phyloP scores from a whole-genome alignment of 495 filamentous ascomycete species.

The Podospora pseudoanserina region DNA sequence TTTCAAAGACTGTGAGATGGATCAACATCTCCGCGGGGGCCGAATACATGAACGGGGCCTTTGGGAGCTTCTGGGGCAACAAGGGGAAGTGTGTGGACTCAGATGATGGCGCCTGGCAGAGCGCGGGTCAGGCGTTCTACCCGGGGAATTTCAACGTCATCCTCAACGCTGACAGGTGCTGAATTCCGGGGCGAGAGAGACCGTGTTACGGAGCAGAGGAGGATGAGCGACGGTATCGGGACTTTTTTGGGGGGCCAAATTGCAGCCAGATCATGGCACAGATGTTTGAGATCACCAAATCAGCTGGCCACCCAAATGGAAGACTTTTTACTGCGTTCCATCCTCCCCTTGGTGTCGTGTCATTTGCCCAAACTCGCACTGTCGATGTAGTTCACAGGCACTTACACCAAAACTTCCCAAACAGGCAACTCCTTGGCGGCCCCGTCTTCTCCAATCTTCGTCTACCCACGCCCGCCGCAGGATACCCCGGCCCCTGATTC shows the following conservation, averaged over 20 bases:
- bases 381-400: neutral
- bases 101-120: neutral
- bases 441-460: neutral
- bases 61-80: too few species aligned
- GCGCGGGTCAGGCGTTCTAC: neutral
- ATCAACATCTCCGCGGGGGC: neutral
- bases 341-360: too few species aligned
- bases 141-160: neutral
- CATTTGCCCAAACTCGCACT: neutral
- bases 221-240: neutral
- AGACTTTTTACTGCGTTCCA: too few species aligned
- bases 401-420: neutral
- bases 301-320: neutral
- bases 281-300: too few species aligned
- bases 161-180: neutral
- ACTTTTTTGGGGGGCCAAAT: too few species aligned
- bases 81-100: too few species aligned
- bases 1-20: neutral
- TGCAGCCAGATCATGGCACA: neutral
- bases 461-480: too few species aligned
- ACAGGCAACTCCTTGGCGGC: neutral
- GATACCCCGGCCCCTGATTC: constrained; percentile 9
- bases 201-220: neutral
- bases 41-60: neutral
- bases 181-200: neutral